phyloP scores from a whole-genome alignment of 139 green algal species.

The Mesotaenium endlicherianum region DNA sequence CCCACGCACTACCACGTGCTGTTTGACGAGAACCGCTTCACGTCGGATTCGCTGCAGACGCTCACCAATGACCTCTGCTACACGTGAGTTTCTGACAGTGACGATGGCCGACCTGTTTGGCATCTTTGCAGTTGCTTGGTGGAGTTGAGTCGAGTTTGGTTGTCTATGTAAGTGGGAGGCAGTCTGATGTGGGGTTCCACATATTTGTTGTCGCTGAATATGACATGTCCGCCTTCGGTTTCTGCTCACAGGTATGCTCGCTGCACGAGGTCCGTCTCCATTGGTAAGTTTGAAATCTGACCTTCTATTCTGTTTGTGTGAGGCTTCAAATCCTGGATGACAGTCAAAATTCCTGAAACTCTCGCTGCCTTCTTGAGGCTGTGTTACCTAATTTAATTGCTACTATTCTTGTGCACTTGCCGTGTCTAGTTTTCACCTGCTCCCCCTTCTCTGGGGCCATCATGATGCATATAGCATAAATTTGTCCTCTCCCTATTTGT shows the following conservation, averaged over 20 bases:
- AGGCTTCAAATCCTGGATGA: too few species aligned
- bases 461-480: too few species aligned
- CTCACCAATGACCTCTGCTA: conserved; percentile 87
- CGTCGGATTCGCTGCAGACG: conserved; percentile 70
- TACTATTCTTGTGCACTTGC: too few species aligned
- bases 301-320: too few species aligned
- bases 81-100: conserved; percentile 60
- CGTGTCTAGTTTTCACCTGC: too few species aligned
- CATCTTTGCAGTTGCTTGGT: background rate
- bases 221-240: background rate
- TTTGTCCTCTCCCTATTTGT: too few species aligned
- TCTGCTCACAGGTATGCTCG: conserved; percentile 50
- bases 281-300: too few species aligned
- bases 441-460: too few species aligned
- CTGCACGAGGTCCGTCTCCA: conserved; percentile 44
- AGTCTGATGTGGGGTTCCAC: background rate
- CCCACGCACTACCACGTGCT: conserved; percentile 68
- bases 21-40: conserved; percentile 79
- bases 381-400: too few species aligned
- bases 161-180: background rate
- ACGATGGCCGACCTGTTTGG: background rate
- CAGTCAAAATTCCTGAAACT: too few species aligned
- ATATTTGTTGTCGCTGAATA: background rate
- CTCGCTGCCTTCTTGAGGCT: too few species aligned
- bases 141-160: background rate